These are phyloP conservation scores for Mrakia blollopis DNA, from an alignment of 768 basidiomycete species.

Conservation along the genomic window DNA sequence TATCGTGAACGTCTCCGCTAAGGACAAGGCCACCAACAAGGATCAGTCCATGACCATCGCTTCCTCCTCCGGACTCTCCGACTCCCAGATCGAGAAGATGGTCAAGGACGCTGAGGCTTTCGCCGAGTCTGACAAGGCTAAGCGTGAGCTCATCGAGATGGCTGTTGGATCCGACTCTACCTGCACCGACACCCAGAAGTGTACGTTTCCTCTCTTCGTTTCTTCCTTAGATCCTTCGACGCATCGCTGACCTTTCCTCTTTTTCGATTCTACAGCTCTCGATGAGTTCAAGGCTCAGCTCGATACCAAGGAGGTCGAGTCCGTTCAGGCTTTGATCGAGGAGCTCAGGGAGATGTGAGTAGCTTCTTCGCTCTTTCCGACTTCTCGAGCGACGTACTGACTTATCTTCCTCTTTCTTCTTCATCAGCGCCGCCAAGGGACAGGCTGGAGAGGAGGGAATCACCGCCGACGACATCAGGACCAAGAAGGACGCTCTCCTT, in stretches of 20 bases:
- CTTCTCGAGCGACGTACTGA: neutral
- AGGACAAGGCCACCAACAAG: slow-evolving; percentile 60
- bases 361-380: neutral
- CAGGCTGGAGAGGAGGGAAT: slow-evolving; percentile 75
- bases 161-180: slow-evolving; percentile 95
- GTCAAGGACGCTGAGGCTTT: slow-evolving; percentile 87
- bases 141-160: slow-evolving; percentile 85
- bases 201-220: no score
- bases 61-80: slow-evolving; percentile 90
- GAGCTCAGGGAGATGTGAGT: slow-evolving; percentile 73
- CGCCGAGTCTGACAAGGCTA: slow-evolving; percentile 85
- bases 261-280: slow-evolving; percentile 52
- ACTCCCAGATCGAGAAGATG: slow-evolving; percentile 97
- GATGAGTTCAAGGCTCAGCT: slow-evolving; percentile 97
- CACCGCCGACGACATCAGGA: slow-evolving; percentile 79
- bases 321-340: slow-evolving; percentile 75
- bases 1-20: slow-evolving; percentile 95
- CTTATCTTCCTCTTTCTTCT: neutral
- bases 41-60: slow-evolving; percentile 96
- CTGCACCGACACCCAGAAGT: slow-evolving; percentile 91
- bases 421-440: slow-evolving; percentile 63
- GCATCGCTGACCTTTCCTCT: no score
- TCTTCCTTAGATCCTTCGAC: no score
- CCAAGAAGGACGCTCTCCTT: slow-evolving; percentile 89
- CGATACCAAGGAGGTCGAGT: slow-evolving; percentile 85